Evolutionary conservation across 1,284 basidiomycete species (phyloP), one percentile per base, ranked within the genome.

Genomic region (Ganoderma lucidum): DNA sequence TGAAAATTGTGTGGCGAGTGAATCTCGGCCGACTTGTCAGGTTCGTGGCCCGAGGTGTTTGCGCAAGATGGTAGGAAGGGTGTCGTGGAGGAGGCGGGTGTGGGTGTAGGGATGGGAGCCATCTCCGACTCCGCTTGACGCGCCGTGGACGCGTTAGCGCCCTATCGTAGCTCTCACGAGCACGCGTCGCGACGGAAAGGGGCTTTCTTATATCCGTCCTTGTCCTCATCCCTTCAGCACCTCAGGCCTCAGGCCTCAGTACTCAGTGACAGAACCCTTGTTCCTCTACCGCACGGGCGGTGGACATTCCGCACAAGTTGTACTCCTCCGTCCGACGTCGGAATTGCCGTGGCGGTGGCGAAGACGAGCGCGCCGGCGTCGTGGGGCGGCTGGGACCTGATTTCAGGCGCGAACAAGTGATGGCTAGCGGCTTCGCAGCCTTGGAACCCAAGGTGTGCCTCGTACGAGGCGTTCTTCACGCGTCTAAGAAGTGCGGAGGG

Each of bases 101-200:
- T 3, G 39, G 15, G 12, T 30, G 60, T 30, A 66, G 65, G 56
- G 68, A 71, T 65, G 65, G 70, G 64, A 71, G 63, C 42, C 19
- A 62, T 62, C 67, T 61, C 28, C 62, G 42, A 56, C 48, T 53
- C 48, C 23, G 64, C 61, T 61, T 67, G 70, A 73, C 72, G 72
- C 72, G 37, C 59, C 42, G 45, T 63, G 59, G 64, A 73, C 72
- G 72, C 72, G 72, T 73, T 68, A 59, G 72, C 72, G 72, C 72
- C 51, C 59, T 48, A 62, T 30, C 15, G 48, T 37, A 62, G 63
- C 70, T 69, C 68, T 69, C 68, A 69, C 68, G 68, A 65, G 63
- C 72, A 73, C 72, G 72, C 72, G 72, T 73, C 17, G 55, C n/a
- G 37, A 37, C 37, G 32, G 37, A 59, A 39, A 35, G n/a, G 37